Evolutionary conservation across 805 yeast species (phyloP), one percentile per base, ranked within the genome.

Genomic region (Candida mattraensis): DNA sequence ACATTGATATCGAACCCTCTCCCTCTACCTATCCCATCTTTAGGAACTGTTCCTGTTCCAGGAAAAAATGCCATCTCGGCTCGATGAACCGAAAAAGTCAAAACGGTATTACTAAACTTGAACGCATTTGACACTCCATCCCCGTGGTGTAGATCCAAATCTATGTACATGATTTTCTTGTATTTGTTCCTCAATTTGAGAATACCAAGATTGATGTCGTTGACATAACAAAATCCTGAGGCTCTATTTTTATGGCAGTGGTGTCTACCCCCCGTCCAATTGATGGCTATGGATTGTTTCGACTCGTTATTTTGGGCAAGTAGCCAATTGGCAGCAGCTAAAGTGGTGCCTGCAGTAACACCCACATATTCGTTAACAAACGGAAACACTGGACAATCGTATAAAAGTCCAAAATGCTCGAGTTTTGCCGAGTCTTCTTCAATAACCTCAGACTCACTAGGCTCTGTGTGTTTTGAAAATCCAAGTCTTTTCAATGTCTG

Each of bases 201-300:
- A 4, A 83, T 77, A 0, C 75, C 72, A 10, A 84, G 49, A 0
- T 76, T 80, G 6, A 82, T 70, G 50, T 84, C 94, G 46, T 83
- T 83, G 3, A 81, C 62, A 49, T 83, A 83, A 51, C 93, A 83
- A 50, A 79, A 83, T 3, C 91, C 91, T 8, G 82, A 67, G 1
- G 86, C 84, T 21, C 51, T 61, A 0, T 68, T 48, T 45, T 70
- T 71, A 28, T 60, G 64, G 4, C 80, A 78, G 56, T 83, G 93
- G 51, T 83, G 93, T 30, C 89, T 58, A 1, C 93, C 94, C 5
- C 94, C 94, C 49, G 76, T 74, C 88, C 88, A 84, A 51, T 82
- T 82, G 28, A 84, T 66, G 2, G 73, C 79, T 1, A 76, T 58
- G 7, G 54, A 40, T 24, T 62, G 64, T 18, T 31, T 37, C 23